Conservation (phyloP, 106 monocot species). For the Cymbidium sinense region DNA sequence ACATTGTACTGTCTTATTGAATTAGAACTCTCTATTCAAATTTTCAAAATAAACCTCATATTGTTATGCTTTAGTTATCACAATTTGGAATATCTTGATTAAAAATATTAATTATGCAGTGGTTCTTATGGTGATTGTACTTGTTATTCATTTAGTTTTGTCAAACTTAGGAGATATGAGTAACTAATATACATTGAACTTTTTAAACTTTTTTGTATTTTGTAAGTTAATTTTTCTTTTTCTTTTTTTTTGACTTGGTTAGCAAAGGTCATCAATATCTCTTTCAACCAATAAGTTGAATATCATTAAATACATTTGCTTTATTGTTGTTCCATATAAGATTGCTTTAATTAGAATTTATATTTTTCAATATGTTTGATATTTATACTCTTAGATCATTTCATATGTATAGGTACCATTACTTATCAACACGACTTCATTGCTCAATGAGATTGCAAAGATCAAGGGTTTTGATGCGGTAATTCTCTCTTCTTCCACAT, state of each 20-base stretch:
- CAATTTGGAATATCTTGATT: background rate
- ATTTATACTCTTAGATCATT: background rate
- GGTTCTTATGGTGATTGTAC: background rate
- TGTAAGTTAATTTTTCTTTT: background rate
- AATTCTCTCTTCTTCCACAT: slow-evolving; percentile 1
- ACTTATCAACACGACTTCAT: slow-evolving; percentile 25
- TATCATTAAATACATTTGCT: background rate
- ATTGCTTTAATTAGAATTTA: background rate
- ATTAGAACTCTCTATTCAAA: background rate
- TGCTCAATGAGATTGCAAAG: slow-evolving; percentile 40
- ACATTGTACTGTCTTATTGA: background rate
- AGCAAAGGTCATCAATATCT: background rate
- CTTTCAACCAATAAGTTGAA: background rate
- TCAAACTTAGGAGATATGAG: background rate
- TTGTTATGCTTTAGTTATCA: background rate
- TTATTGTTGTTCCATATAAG: background rate
- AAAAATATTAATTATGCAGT: background rate
- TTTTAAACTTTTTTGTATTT: background rate
- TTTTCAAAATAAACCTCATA: background rate
- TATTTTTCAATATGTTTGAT: background rate
- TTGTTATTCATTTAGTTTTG: background rate
- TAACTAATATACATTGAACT: background rate
- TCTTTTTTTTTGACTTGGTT: background rate
- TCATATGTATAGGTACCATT: slow-evolving; percentile 33
- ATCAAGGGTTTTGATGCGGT: slow-evolving; percentile 30